Evolutionary conservation across 495 filamentous ascomycete species (phyloP).

Genomic region (Annulohypoxylon moriforme): DNA sequence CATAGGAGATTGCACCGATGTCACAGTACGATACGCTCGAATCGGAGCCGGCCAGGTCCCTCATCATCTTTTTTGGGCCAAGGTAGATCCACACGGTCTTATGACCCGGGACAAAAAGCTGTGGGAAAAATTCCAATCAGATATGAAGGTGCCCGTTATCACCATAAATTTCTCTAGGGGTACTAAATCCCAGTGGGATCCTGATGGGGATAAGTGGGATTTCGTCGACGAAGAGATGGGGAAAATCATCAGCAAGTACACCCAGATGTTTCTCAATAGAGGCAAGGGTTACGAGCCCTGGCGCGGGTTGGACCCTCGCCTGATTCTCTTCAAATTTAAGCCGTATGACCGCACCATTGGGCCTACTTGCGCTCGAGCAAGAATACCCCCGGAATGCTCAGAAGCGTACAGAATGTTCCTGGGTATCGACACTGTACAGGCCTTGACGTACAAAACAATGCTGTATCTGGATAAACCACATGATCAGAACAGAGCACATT

Average conservation of each 20-base stretch:
- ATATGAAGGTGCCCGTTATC: background rate
- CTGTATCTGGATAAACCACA: background rate
- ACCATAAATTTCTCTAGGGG: background rate
- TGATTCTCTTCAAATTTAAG: background rate
- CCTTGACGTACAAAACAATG: background rate
- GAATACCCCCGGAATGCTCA: background rate
- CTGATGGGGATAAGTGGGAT: background rate
- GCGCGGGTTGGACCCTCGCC: background rate
- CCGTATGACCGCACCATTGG: constrained; percentile 8
- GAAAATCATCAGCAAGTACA: background rate
- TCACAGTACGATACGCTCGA: background rate
- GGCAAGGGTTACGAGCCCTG: background rate
- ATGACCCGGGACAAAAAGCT: constrained; percentile 6
- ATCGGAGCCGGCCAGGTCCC: background rate
- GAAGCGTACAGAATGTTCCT: background rate
- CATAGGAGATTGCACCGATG: background rate
- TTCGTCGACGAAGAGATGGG: background rate
- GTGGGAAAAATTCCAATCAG: constrained; percentile 7
- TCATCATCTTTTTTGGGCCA: background rate
- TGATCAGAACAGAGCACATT: background rate
- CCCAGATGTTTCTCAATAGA: background rate
- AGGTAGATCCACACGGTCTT: constrained; percentile 9
- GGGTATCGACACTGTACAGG: background rate
- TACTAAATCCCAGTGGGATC: background rate
- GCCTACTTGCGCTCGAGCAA: background rate